Conservation (phyloP, 2,329 filamentous ascomycete genomes). For the Nothomitra cinnamomea region DNA sequence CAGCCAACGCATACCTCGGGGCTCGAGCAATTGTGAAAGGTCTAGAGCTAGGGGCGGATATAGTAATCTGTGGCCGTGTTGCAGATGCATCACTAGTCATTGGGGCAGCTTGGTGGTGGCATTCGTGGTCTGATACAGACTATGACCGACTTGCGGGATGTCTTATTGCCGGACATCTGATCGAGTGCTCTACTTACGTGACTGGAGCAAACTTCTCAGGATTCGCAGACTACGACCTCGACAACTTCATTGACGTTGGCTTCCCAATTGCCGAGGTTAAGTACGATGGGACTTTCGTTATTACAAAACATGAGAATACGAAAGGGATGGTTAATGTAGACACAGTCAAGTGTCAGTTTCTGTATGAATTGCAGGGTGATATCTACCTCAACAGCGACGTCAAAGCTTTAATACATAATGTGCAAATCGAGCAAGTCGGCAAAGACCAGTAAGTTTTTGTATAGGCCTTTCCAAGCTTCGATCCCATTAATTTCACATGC, state of each 20-base stretch:
- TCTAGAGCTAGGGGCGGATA: conserved; percentile 27
- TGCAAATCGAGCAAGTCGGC: conserved; percentile 22
- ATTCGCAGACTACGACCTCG: conserved; percentile 27
- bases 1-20: conserved; percentile 36
- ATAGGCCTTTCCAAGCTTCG: conserved; percentile 6
- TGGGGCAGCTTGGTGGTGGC: conserved; percentile 38
- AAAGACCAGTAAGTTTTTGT: conserved; percentile 14
- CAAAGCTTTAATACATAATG: conserved; percentile 23
- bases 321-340: conserved; percentile 26
- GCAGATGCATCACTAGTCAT: conserved; percentile 36
- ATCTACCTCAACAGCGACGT: conserved; percentile 33
- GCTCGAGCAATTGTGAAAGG: conserved; percentile 30
- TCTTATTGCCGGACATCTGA: conserved; percentile 34
- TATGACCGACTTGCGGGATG: conserved; percentile 34
- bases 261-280: conserved; percentile 34
- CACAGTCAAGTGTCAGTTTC: conserved; percentile 29
- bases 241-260: conserved; percentile 26
- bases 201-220: conserved; percentile 38
- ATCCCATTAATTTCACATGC: neutral
- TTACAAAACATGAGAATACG: conserved; percentile 30
- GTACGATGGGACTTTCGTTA: conserved; percentile 26
- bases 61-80: conserved; percentile 32
- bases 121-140: conserved; percentile 31
- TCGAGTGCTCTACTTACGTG: conserved; percentile 37
- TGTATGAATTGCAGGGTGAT: conserved; percentile 32